Conservation (phyloP, 1,139 yeast genomes). For the Blastobotrys capitulatus region DNA sequence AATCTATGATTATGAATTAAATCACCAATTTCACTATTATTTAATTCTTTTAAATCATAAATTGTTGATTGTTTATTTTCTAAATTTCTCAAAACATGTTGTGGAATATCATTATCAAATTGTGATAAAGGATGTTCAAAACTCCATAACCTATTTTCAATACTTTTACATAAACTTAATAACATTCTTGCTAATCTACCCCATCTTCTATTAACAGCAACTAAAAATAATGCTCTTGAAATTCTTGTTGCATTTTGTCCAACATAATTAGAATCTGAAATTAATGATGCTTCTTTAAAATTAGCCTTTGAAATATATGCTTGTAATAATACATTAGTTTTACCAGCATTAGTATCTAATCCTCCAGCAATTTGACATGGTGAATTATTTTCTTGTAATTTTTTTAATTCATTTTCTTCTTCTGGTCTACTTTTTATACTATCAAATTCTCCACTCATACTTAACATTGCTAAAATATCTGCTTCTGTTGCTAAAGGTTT, state of each 20-base stretch:
- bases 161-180: conserved; percentile 76
- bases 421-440: conserved; percentile 85
- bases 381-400: conserved; percentile 50
- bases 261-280: conserved; percentile 85
- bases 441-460: conserved; percentile 94
- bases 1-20: conserved; percentile 73
- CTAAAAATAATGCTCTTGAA: conserved; percentile 79
- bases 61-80: conserved; percentile 62
- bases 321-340: conserved; percentile 82
- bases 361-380: conserved; percentile 85
- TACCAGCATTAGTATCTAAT: conserved; percentile 71
- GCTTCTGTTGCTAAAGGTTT: conserved; percentile 88
- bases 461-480: conserved; percentile 79
- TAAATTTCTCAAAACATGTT: conserved; percentile 43
- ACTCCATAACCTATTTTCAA: conserved; percentile 82
- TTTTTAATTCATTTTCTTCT: conserved; percentile 67
- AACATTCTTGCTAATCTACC: conserved; percentile 70
- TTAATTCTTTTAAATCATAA: conserved; percentile 69
- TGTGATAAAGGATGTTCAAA: conserved; percentile 88
- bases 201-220: conserved; percentile 88
- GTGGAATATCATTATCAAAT: conserved; percentile 36
- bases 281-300: conserved; percentile 72
- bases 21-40: conserved; percentile 75
- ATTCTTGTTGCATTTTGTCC: conserved; percentile 96
- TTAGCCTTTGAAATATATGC: conserved; percentile 74